Evolutionary conservation across 2,329 filamentous ascomycete genomes (phyloP), one percentile per base, ranked within the genome.

Genomic region (Aaosphaeria pasadenensis): DNA sequence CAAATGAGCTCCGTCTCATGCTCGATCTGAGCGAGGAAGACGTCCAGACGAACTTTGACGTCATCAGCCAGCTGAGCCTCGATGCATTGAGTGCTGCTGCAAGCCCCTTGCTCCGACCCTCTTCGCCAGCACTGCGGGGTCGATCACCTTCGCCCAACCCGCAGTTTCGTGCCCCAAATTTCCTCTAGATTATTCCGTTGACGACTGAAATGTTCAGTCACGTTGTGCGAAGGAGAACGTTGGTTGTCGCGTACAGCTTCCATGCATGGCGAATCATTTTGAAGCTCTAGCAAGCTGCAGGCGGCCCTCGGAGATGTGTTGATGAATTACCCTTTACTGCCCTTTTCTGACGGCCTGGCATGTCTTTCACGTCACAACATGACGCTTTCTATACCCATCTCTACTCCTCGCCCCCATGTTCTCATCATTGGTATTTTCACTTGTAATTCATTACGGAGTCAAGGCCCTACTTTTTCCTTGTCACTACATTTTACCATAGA

Each of bases 1-100:
- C 66, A 13, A 64, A 69, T 41, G 67, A 69, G 46, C 57, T 70
- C 39, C 60, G 66, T 7, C 46, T 67, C 42, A 70, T 70, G 67
- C 60, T 67, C 4, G 65, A 70, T 40, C 46, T 70, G 47, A 62
- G 48, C 42, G 62, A 69, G 32, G 67, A 70, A 42, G 65, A 67
- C 40, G 65, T 67, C 1, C 60, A 69, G 50, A 57, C 54, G 31
- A 69, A 69, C 29, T 53, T 70, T 4, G 62, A 69, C 31, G 63
- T 60, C 7, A 70, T 70, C 45, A 68, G 64, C 56, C 63, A 67
- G 55, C 56, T 70, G 42, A 69, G 66, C 46, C 57, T 69, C 17
- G 64, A 70, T 51, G 66, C 65, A 3, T 11, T 67, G 56, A 64
- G 63, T 42, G 62, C 67, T 6, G 62, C 67, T 4, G 65, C 65